Percentiles rank a stretch among this genome's conserved stretches.
Conservation (phyloP, 371 early-diverging fungal genomes). For the Mortierella sp. region DNA sequence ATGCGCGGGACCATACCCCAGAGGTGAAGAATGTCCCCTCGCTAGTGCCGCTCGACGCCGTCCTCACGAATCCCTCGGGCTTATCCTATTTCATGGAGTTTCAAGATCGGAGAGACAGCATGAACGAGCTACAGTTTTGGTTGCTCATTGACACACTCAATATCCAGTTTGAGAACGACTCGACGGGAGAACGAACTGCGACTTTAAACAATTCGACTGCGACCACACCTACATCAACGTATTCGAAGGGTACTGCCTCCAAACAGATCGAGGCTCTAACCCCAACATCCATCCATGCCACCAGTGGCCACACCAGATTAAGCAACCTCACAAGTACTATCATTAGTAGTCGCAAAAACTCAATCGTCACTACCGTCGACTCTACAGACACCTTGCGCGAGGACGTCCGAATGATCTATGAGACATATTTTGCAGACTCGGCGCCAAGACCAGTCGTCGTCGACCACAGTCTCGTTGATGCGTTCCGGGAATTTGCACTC, state of each 20-base stretch:
- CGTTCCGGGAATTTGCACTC: constrained; percentile 28
- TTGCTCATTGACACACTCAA: constrained; percentile 78
- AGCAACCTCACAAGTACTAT: constrained; percentile 12
- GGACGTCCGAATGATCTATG: constrained; percentile 74
- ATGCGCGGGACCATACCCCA: constrained; percentile 20
- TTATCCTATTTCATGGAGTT: constrained; percentile 87
- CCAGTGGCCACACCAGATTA: not conserved
- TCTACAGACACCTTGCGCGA: constrained; percentile 60
- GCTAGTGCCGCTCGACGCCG: constrained; percentile 19
- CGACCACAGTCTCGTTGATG: constrained; percentile 40
- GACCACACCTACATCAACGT: constrained; percentile 24
- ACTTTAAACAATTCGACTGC: not conserved
- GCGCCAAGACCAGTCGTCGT: constrained; percentile 63
- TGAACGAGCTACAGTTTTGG: constrained; percentile 82
- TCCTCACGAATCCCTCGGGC: constrained; percentile 69
- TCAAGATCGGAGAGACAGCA: constrained; percentile 77
- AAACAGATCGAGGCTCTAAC: constrained; percentile 10
- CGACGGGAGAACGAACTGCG: constrained; percentile 6
- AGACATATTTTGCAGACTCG: constrained; percentile 72
- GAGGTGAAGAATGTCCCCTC: constrained; percentile 27
- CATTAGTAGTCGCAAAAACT: constrained; percentile 20
- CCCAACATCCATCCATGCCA: constrained; percentile 25
- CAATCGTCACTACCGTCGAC: constrained; percentile 24
- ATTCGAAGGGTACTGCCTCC: constrained; percentile 14
- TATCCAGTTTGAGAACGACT: constrained; percentile 26